Base-by-base conservation (phyloP, 2,329 filamentous ascomycete species). In the Aspergillus candidus region DNA sequence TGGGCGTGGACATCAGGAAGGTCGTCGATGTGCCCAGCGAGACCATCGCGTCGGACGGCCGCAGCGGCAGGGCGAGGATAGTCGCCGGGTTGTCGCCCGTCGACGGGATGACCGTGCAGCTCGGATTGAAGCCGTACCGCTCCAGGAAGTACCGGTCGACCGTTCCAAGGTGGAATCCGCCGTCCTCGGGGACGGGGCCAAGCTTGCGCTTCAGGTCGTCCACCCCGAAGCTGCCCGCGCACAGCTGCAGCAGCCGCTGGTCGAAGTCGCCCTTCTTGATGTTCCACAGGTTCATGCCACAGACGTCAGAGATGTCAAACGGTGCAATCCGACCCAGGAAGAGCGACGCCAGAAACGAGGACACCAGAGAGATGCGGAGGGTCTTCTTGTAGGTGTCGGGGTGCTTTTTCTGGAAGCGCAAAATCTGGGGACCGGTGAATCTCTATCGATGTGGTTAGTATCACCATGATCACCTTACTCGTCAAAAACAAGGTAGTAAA, bases 11-110 rank as follows among this genome's bases (percentile, higher is more conserved):
- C 91, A 97, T 97, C 48, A 98, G 80, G 74, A 97, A 96, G 3
- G 93, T 98, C 1, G 91, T 96, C 27, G 87, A 94, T 1, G 93
- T 98, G 47, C 93, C 93, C 6, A 98, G 79, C 6, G 87, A 94
- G 32, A 97, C 89, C 63, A 97, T 96, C 51, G 90, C 91, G 60
- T 97, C 93, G 31, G 88, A 82, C 1, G 89, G 84, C 5, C 86
- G 82, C 33, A 97, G 76, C 3, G 93, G 93, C 13, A 97, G 77
- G 1, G 89, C 86, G 29, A 97, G 83, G 57, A 98, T 96, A 1
- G 93, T 97, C 1, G 89, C 84, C 17, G 90, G 93, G 69, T 98
- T 98, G 69, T 98, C 93, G 47, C 93, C 93, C 0, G 93, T 97
- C 62, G 93, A 94, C 1, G 91, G 86, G 8, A 86, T 80, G 50